Evolutionary conservation across 2,329 filamentous ascomycete genomes (phyloP), one percentile per base, ranked within the genome.

Genomic region (Davidsoniella australis): DNA sequence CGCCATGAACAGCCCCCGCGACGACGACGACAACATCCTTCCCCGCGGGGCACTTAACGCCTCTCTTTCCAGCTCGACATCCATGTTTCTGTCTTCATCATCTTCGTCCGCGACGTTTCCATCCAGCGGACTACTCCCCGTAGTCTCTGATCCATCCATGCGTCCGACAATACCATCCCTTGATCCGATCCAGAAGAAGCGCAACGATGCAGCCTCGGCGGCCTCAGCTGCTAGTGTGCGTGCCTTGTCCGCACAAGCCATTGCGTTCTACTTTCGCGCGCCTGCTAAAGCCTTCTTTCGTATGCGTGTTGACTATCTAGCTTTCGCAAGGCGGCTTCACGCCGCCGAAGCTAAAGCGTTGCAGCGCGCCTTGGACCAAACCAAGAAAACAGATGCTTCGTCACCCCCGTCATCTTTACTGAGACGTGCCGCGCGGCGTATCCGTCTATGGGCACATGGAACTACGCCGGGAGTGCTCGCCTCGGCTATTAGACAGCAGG

Each of bases 271-370:
- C 66, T 95, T 94, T 61, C 74, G 87, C 50, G 85, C 86, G 0
- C 88, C 88, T 1, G 83, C 87, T 48, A 94, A 94, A 65, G 84
- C 87, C 14, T 95, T 95, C 62, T 94, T 95, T 65, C 77, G 85
- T 54, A 88, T 85, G 1, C 71, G 88, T 52, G 86, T 95, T 55
- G 88, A 95, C 68, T 94, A 87, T 56, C 69, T 78, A 16, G 73
- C 73, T 1, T 78, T 76, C 54, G 75, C 73, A 2, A 67, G 75
- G 24, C 24, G 41, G 20, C 49, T 51, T 7, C 49, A 51, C 18
- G 40, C 45, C 16, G 49, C 49, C 23, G 45, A 51, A 14, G 37
- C 41, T 6, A 20, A 29, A 14, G 41, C 45, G 63, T 67, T 45
- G 54, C 56, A n/a, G 52, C 67, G 38, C 62, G 61, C 14, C n/a